Evolutionary conservation across 2,329 filamentous ascomycete species (phyloP), one percentile per base, ranked within the genome.

Genomic region (Cryphonectria parasitica): DNA sequence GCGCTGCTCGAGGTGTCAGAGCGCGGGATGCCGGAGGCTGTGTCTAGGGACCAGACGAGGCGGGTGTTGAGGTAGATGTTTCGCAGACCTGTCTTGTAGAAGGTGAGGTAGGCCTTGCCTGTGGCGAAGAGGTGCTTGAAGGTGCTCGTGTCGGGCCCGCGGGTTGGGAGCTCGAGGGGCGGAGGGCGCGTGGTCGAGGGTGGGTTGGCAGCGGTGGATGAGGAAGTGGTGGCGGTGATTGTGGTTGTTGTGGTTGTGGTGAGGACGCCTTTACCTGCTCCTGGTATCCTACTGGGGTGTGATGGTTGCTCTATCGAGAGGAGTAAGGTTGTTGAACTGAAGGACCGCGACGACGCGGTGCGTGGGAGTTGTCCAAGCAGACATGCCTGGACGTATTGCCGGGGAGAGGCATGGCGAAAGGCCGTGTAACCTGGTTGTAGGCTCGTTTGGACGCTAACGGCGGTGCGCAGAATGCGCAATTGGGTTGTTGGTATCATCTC

Each of bases 81-180:
- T 77, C 90, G 90, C 43, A 97, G 81, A 25, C 95, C 95, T 0
- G 89, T 86, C 82, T 96, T 97, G 89, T 98, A 98, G 87, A 98
- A 98, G 49, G 81, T 81, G 13, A 92, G 80, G 80, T 97, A 97
- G 66, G 92, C 89, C 78, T 92, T 91, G 73, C 93, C 95, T 39
- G 90, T 82, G 60, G 81, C 78, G 76, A 88, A 87, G 73, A 88
- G 83, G 82, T 92, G 88, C 25, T 80, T 80, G 69, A 87, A 78
- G 28, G 82, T 77, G 39, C 82, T 81, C 41, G 86, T 79, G 10
- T 80, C 76, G 28, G 84, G 77, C 25, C 83, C 78, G 67, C 88
- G 86, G 6, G 80, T 78, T 8, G 93, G 93, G 2, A 93, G 82
- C 60, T 84, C 79, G 73, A 97, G 85, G 0, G 87, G 85, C 0